Evolutionary conservation across 805 yeast genomes (phyloP).

Genomic region (Metschnikowia similis): DNA sequence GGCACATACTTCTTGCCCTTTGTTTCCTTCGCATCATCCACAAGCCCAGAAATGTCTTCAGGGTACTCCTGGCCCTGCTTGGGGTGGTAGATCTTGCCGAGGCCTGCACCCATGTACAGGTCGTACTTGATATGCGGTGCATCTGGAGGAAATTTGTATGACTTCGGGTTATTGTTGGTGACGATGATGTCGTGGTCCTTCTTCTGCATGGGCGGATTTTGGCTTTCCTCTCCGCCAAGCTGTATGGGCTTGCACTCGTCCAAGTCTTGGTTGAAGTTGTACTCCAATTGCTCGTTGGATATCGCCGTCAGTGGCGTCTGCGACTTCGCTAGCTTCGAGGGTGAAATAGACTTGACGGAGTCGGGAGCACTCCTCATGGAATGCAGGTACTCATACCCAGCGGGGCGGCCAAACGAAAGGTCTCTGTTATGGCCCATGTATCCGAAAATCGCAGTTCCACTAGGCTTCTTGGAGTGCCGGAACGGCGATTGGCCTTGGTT

Average conservation of each 20-base stretch:
- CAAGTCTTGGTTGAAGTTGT: constrained; percentile 16
- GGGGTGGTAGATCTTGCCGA: constrained; percentile 14
- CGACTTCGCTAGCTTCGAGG: constrained; percentile 15
- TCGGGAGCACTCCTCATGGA: constrained; percentile 18
- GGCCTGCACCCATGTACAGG: neutral
- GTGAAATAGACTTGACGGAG: constrained; percentile 26
- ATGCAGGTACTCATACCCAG: constrained; percentile 16
- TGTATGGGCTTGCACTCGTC: constrained; percentile 21
- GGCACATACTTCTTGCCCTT: constrained; percentile 31
- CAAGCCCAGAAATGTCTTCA: constrained; percentile 34
- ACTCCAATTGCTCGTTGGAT: constrained; percentile 16
- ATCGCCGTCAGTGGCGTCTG: constrained; percentile 2
- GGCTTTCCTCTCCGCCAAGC: constrained; percentile 28
- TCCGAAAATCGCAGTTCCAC: constrained; percentile 83
- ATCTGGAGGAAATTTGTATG: constrained; percentile 53
- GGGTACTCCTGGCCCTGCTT: constrained; percentile 12
- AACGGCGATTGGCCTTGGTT: constrained; percentile 13
- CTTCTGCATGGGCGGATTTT: neutral
- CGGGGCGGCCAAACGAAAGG: constrained; percentile 53
- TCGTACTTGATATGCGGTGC: constrained; percentile 6
- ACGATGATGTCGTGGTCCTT: constrained; percentile 41
- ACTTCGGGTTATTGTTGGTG: constrained; percentile 43
- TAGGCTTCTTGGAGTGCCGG: constrained; percentile 54
- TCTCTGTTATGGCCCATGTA: constrained; percentile 60
- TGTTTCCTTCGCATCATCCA: constrained; percentile 13